Conservation (phyloP, 768 basidiomycete genomes). For the Lenzites betulinus region DNA sequence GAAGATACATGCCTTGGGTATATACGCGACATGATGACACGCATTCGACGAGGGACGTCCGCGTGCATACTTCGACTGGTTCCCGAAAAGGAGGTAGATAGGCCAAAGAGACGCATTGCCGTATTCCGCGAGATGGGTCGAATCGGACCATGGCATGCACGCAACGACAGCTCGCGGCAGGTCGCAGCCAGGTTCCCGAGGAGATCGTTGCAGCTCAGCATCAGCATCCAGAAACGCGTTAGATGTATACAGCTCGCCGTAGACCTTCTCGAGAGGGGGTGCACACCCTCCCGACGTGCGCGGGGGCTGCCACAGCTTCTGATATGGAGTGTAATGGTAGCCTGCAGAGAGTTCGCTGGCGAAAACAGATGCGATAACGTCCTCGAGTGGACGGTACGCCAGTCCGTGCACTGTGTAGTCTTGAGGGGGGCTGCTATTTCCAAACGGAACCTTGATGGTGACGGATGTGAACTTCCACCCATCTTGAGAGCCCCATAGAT, state of each 20-base stretch:
- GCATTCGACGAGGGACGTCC: constrained; percentile 33
- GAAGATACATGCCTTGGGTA: constrained; percentile 37
- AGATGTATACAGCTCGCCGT: not conserved
- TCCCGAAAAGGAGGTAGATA: constrained; percentile 42
- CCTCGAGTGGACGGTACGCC: not conserved
- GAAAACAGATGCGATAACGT: not conserved
- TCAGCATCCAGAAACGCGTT: not conserved
- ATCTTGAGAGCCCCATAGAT: not conserved
- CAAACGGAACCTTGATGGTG: not conserved
- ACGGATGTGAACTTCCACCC: not conserved
- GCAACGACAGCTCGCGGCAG: constrained; percentile 14
- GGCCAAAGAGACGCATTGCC: constrained; percentile 40
- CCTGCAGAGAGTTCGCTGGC: not conserved
- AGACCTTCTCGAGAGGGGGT: not conserved
- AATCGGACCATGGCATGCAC: constrained; percentile 31
- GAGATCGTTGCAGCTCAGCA: not conserved
- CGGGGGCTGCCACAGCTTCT: not conserved
- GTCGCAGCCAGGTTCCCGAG: not conserved
- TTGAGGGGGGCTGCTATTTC: not conserved
- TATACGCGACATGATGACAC: constrained; percentile 45
- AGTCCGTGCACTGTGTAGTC: not conserved
- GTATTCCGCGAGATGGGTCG: constrained; percentile 31
- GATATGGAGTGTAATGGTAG: not conserved
- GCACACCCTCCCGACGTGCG: too few species aligned
- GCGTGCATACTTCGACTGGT: constrained; percentile 43